Conservation (phyloP, 2,329 filamentous ascomycete genomes). For the Aspergillus oerlinghausenensis region DNA sequence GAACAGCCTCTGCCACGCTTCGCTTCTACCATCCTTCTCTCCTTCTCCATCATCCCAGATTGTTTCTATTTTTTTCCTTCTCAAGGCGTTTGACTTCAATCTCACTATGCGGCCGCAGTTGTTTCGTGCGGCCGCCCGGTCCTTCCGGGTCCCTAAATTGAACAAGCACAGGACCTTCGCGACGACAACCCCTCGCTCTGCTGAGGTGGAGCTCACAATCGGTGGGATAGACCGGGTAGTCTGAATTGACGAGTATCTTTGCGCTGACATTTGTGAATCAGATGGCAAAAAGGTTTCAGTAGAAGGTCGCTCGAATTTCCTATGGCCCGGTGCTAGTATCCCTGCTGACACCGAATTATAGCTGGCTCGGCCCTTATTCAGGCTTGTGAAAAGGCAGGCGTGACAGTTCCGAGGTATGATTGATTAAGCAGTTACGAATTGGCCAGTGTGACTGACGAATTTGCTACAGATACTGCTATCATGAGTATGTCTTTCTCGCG, state of each 20-base stretch:
- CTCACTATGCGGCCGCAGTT: slow-evolving; percentile 61
- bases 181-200: slow-evolving; percentile 70
- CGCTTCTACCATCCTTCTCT: slow-evolving; percentile 16
- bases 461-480: slow-evolving; percentile 81
- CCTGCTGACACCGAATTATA: slow-evolving; percentile 41
- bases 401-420: slow-evolving; percentile 73
- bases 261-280: slow-evolving; percentile 43
- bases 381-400: slow-evolving; percentile 96
- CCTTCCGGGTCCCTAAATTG: slow-evolving; percentile 48
- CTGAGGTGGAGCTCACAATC: slow-evolving; percentile 95
- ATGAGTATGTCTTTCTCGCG: slow-evolving; percentile 64
- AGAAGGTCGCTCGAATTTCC: slow-evolving; percentile 62
- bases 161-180: slow-evolving; percentile 73
- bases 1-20: slow-evolving; percentile 19
- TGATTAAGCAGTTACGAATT: neutral
- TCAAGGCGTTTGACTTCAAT: slow-evolving; percentile 11
- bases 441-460: slow-evolving; percentile 28
- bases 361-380: slow-evolving; percentile 96
- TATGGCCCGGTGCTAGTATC: slow-evolving; percentile 5
- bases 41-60: slow-evolving; percentile 12
- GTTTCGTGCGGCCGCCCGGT: slow-evolving; percentile 57
- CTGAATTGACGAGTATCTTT: slow-evolving; percentile 48
- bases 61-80: slow-evolving; percentile 12
- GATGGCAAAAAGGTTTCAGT: slow-evolving; percentile 98
- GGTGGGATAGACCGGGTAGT: slow-evolving; percentile 51